Base-by-base conservation (phyloP, 306 rosid genomes). In the Hippophae rhamnoides region DNA sequence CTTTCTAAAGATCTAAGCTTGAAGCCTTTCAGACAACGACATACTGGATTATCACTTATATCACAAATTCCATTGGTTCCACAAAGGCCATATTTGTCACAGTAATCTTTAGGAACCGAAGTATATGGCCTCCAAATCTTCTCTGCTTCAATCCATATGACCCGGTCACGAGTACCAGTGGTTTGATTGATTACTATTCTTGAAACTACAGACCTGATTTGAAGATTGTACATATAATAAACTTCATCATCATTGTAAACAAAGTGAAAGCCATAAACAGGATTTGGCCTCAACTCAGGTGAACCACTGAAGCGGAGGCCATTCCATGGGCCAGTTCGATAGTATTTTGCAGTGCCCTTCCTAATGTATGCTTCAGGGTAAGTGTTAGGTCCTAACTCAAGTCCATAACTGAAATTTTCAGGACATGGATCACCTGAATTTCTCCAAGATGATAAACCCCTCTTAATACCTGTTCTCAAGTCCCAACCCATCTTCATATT, bases 401-500 rank as follows among this genome's bases (percentile, higher is more conserved):
- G 41, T 11, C 65, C 61, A 47, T 52, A 78, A 6, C 62, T 41
- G 1, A 71, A 76, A 26, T 53, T 69, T 10, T 82, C 84, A 0
- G 76, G 78, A 53, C 84, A 79, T 14, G 84, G 85, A 47, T 81
- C 87, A 2, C 74, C 72, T 51, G 68, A 9, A 26, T 50, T 72
- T 48, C 66, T 81, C 86, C 84, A 78, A 10, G 81, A 61, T 1
- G 75, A 57, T 10, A 77, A 7, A 7, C 54, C 48, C 65, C 80
- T 31, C 10, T 77, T 63, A 3, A 74, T 60, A 14, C 82, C 72
- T 0, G 65, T 74, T 40, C 45, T 68, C 5, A 51, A 58, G 65
- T 82, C 69, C 82, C 83, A 77, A 9, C 88, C 88, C 3, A 79
- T 8, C 58, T 85, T 85, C 89, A 79, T 80, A 26, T 73, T 79